Evolutionary conservation across 768 basidiomycete genomes (phyloP).

Genomic region (Cystobasidiopsis lactophilus): DNA sequence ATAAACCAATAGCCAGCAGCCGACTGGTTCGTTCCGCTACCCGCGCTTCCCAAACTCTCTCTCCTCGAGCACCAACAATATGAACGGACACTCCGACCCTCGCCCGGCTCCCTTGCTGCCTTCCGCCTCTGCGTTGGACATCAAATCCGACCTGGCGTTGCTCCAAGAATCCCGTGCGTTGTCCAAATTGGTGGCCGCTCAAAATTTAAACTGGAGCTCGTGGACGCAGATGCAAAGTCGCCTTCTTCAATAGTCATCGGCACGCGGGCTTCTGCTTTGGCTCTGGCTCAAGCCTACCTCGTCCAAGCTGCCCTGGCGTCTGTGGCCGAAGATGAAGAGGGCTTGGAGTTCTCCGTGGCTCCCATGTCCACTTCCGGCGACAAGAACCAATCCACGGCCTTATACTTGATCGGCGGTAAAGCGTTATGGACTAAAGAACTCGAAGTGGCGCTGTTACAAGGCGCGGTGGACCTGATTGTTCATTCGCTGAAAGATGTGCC

Average conservation of each 20-base stretch:
- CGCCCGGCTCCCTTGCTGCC: not conserved
- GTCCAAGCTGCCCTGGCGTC: slow-evolving; percentile 2
- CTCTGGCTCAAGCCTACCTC: slow-evolving; percentile 9
- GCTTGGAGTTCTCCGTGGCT: slow-evolving; percentile 30
- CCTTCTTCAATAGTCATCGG: slow-evolving; percentile 8
- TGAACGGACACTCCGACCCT: not conserved
- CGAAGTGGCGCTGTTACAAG: slow-evolving; percentile 54
- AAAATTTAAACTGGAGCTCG: too few relatives aligned
- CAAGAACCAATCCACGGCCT: slow-evolving; percentile 63
- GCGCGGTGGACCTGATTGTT: slow-evolving; percentile 68
- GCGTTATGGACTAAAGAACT: slow-evolving; percentile 90
- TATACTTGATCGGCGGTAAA: slow-evolving; percentile 63
- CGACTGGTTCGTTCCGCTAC: too few relatives aligned
- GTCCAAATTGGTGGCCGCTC: not conserved
- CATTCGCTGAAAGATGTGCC: slow-evolving; percentile 88
- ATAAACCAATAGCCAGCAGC: too few relatives aligned
- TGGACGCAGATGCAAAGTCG: not conserved
- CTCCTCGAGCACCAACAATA: too few relatives aligned
- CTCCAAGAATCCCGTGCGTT: not conserved
- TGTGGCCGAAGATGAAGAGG: not conserved
- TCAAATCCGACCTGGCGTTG: not conserved
- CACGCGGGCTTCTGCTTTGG: slow-evolving; percentile 4
- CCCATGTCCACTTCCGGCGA: slow-evolving; percentile 60
- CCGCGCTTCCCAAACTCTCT: too few relatives aligned
- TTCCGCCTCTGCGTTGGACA: not conserved